phyloP scores from a whole-genome alignment of 257 asterid genomes.

The Cruciata laevipes region DNA sequence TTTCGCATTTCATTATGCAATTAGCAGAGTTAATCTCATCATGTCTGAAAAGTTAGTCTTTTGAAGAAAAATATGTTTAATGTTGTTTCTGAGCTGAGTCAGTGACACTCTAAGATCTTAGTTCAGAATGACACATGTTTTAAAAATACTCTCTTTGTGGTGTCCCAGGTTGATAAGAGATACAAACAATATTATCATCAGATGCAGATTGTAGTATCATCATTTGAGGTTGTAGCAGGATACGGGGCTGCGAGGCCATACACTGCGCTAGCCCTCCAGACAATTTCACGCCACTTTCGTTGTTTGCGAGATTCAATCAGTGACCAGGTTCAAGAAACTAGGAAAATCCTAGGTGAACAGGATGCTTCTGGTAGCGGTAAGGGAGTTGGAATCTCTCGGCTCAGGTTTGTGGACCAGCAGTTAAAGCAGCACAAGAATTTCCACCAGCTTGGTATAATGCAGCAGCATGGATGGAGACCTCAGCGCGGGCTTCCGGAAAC shows the following conservation, averaged over 20 bases:
- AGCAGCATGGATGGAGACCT: constrained; percentile 88
- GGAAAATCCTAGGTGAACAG: constrained; percentile 71
- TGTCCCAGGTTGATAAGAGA: constrained; percentile 62
- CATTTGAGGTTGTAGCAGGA: constrained; percentile 69
- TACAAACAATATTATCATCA: constrained; percentile 84
- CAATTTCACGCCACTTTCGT: constrained; percentile 85
- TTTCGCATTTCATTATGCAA: not conserved
- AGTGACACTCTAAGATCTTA: not conserved
- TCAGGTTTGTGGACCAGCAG: constrained; percentile 65
- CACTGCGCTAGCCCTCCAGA: constrained; percentile 77
- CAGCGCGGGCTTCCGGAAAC: constrained; percentile 86
- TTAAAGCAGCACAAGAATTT: constrained; percentile 72
- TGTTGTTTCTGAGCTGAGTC: too few relatives aligned
- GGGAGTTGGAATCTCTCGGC: constrained; percentile 67
- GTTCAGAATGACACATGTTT: not conserved
- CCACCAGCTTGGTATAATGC: constrained; percentile 86
- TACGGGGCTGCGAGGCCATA: constrained; percentile 70
- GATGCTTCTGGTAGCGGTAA: constrained; percentile 42
- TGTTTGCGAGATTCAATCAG: constrained; percentile 68
- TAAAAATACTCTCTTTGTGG: not conserved
- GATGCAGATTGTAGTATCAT: constrained; percentile 72
- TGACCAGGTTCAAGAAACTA: constrained; percentile 49
- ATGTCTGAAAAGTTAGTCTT: not conserved
- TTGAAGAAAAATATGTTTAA: not conserved
- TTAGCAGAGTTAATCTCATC: not conserved